Percentiles rank a stretch among this genome's conserved stretches.
Evolutionary conservation across 2,329 filamentous ascomycete genomes (phyloP).

Genomic region (Grosmannia serpens): DNA sequence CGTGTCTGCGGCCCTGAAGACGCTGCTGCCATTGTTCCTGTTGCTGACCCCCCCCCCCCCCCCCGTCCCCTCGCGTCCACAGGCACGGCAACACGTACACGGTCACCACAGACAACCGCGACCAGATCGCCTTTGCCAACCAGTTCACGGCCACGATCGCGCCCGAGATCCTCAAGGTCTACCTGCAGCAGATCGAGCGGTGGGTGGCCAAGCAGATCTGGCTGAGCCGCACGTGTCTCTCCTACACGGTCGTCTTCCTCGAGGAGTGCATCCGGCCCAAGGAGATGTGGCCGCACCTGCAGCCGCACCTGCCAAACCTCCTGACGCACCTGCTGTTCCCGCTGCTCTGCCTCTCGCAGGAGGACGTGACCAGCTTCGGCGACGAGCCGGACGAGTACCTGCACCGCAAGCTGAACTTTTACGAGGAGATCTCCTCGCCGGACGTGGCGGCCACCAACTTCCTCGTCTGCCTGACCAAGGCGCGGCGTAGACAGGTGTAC

Average conservation of each 20-base stretch:
- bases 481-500: constrained; percentile 89
- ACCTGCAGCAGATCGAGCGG: constrained; percentile 88
- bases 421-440: constrained; percentile 89
- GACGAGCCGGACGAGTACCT: constrained; percentile 94
- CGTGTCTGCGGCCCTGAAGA: too few relatives aligned
- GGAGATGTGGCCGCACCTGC: constrained; percentile 89
- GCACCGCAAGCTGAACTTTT: constrained; percentile 94
- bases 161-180: constrained; percentile 90
- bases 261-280: constrained; percentile 97
- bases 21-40: too few relatives aligned
- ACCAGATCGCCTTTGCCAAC: constrained; percentile 75
- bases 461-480: constrained; percentile 86
- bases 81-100: constrained; percentile 84
- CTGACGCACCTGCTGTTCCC: constrained; percentile 94
- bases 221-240: constrained; percentile 88
- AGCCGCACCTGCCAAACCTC: constrained; percentile 84
- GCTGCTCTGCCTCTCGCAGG: constrained; percentile 80
- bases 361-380: constrained; percentile 88
- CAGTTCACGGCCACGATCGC: constrained; percentile 85
- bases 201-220: constrained; percentile 93
- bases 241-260: constrained; percentile 86
- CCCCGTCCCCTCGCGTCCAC: not conserved
- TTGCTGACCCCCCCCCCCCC: not conserved
- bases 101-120: constrained; percentile 58
- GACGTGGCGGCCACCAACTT: constrained; percentile 96